Percentiles rank a stretch among this genome's conserved stretches.
These are phyloP conservation scores for Vitis hybrid DNA, from an alignment of 177 flowering plant species.

Conservation along the genomic window DNA sequence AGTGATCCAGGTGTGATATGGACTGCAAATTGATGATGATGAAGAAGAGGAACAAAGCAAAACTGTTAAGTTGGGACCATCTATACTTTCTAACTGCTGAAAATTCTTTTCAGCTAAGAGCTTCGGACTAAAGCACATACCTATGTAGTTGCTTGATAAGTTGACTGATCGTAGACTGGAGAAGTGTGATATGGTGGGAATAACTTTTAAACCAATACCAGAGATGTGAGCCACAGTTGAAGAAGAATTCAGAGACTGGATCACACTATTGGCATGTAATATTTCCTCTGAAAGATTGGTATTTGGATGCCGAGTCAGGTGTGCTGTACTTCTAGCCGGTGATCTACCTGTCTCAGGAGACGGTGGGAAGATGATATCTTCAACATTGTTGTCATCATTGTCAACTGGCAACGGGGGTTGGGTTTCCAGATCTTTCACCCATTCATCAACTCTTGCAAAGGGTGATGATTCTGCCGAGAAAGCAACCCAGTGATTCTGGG, in stretches of 20 bases:
- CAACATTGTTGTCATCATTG: constrained; percentile 26
- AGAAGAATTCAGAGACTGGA: constrained; percentile 76
- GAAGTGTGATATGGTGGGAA: constrained; percentile 60
- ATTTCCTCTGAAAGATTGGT: constrained; percentile 51
- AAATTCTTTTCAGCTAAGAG: neutral
- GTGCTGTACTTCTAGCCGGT: constrained; percentile 28
- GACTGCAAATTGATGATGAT: constrained; percentile 44
- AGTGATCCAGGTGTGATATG: constrained; percentile 75
- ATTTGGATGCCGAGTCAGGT: constrained; percentile 17
- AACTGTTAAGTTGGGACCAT: neutral
- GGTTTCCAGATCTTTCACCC: constrained; percentile 67
- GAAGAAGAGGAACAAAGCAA: constrained; percentile 7
- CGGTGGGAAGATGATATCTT: constrained; percentile 39
- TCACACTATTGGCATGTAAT: constrained; percentile 62
- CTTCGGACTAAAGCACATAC: constrained; percentile 27
- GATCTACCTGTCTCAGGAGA: constrained; percentile 46
- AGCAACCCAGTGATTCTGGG: constrained; percentile 89
- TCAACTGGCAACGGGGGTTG: constrained; percentile 17
- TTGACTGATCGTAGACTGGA: constrained; percentile 76
- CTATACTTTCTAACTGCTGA: neutral
- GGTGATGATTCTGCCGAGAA: constrained; percentile 69
- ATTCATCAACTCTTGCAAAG: constrained; percentile 63
- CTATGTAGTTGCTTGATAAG: constrained; percentile 78
- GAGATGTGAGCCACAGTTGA: constrained; percentile 81
- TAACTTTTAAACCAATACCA: constrained; percentile 67